phyloP scores from a whole-genome alignment of 768 basidiomycete species.

The Leucocoprinus leucothites region DNA sequence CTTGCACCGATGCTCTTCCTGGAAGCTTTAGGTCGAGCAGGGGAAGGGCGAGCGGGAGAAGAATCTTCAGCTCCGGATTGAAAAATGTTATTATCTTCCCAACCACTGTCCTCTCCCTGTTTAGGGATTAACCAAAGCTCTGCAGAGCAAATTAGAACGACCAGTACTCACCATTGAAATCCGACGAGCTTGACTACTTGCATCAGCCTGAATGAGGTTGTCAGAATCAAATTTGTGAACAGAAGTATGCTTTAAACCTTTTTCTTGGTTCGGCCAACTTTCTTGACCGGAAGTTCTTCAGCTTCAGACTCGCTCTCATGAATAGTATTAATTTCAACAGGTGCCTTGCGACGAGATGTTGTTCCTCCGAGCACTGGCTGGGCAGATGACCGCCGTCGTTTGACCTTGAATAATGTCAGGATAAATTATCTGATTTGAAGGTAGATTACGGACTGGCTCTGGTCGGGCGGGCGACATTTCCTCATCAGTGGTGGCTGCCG shows the following conservation, averaged over 20 bases:
- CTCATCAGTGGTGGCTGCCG: conserved; percentile 29
- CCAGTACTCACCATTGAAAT: conserved; percentile 30
- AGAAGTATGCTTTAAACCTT: conserved; percentile 34
- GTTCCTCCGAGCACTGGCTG: conserved; percentile 62
- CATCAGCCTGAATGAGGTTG: conserved; percentile 35
- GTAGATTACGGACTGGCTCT: conserved; percentile 49
- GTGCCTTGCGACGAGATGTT: conserved; percentile 32
- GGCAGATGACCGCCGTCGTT: conserved; percentile 76
- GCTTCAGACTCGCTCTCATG: conserved; percentile 83
- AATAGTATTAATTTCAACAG: conserved; percentile 41
- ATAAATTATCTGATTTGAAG: neutral
- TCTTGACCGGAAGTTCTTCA: conserved; percentile 54
- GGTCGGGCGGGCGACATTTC: conserved; percentile 38
- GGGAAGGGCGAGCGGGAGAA: conserved; percentile 67
- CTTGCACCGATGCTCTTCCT: conserved; percentile 38
- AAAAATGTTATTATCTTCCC: conserved; percentile 90
- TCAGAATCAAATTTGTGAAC: neutral
- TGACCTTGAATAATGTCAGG: conserved; percentile 28
- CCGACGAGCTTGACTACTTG: conserved; percentile 51
- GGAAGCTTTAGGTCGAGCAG: conserved; percentile 39
- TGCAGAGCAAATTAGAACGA: neutral
- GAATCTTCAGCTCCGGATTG: conserved; percentile 90
- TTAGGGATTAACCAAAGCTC: conserved; percentile 8
- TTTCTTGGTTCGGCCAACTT: conserved; percentile 60
- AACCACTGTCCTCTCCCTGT: conserved; percentile 68